These are phyloP conservation scores for Biscogniauxia sp. DNA, from an alignment of 2,329 filamentous ascomycete genomes.

Conservation along the genomic window DNA sequence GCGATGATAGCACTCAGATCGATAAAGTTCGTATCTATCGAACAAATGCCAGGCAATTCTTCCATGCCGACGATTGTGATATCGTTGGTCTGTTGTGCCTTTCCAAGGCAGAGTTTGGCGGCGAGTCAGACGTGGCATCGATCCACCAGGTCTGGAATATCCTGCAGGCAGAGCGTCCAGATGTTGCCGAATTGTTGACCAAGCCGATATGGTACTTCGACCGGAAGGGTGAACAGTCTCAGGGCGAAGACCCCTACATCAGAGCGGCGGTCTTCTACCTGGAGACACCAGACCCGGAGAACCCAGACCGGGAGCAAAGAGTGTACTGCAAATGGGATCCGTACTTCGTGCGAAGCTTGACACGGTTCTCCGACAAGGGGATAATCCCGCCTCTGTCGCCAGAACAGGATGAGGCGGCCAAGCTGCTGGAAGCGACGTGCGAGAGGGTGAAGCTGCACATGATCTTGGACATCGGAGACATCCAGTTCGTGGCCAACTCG, in stretches of 20 bases:
- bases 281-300: conserved; percentile 49
- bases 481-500: conserved; percentile 80
- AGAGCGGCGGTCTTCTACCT: conserved; percentile 72
- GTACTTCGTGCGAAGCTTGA: conserved; percentile 77
- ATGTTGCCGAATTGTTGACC: conserved; percentile 72
- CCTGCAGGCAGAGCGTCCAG: conserved; percentile 70
- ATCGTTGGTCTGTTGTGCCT: conserved; percentile 82
- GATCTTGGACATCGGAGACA: conserved; percentile 82
- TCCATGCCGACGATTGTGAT: conserved; percentile 81
- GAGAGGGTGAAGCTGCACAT: conserved; percentile 74
- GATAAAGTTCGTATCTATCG: conserved; percentile 88
- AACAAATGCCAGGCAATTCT: conserved; percentile 81
- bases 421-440: conserved; percentile 74
- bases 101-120: conserved; percentile 73
- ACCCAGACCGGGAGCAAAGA: conserved; percentile 54
- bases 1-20: conserved; percentile 76
- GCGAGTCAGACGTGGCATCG: conserved; percentile 79
- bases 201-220: conserved; percentile 89
- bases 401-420: conserved; percentile 65
- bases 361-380: conserved; percentile 69
- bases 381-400: conserved; percentile 69
- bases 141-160: conserved; percentile 80
- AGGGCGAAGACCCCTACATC: conserved; percentile 73
- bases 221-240: conserved; percentile 78
- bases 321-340: conserved; percentile 88